Evolutionary conservation across 768 basidiomycete genomes (phyloP).

Genomic region (Galerina sulciceps): DNA sequence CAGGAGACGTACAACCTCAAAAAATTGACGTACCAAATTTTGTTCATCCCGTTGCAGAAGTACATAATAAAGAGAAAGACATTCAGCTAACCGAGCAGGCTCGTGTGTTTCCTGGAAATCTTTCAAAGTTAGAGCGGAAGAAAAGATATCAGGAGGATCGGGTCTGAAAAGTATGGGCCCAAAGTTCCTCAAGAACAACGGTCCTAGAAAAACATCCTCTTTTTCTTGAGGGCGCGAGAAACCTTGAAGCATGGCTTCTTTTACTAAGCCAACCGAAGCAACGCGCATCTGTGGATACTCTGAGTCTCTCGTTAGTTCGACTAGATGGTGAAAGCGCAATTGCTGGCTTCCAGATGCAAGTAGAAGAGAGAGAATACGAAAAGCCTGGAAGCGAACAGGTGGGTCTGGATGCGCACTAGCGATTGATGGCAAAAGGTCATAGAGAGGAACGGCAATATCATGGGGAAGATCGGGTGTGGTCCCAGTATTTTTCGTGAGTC

Average conservation of each 20-base stretch:
- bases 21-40: slow-evolving; percentile 51
- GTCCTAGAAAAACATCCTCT: slow-evolving; percentile 55
- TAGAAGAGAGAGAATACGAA: slow-evolving; percentile 61
- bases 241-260: slow-evolving; percentile 65
- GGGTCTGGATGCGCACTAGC: slow-evolving; percentile 69
- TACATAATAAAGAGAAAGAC: slow-evolving; percentile 70
- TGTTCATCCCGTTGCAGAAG: slow-evolving; percentile 58
- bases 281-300: slow-evolving; percentile 70
- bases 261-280: slow-evolving; percentile 69
- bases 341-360: slow-evolving; percentile 51
- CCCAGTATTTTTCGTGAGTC: slow-evolving; percentile 16
- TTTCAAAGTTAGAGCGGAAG: slow-evolving; percentile 33
- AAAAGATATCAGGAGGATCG: slow-evolving; percentile 57
- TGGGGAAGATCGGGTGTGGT: slow-evolving; percentile 34
- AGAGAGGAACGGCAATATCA: slow-evolving; percentile 53
- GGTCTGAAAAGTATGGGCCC: slow-evolving; percentile 64
- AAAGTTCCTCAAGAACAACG: slow-evolving; percentile 57
- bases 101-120: slow-evolving; percentile 62
- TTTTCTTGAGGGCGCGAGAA: slow-evolving; percentile 30
- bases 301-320: slow-evolving; percentile 51
- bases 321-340: slow-evolving; percentile 57
- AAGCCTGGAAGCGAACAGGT: slow-evolving; percentile 58
- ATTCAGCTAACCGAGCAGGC: slow-evolving; percentile 64
- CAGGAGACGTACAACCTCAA: not conserved
- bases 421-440: slow-evolving; percentile 53